Percentiles rank a stretch among this genome's conserved stretches.
Conservation (phyloP, 768 basidiomycete genomes). For the Trametes coccinea region DNA sequence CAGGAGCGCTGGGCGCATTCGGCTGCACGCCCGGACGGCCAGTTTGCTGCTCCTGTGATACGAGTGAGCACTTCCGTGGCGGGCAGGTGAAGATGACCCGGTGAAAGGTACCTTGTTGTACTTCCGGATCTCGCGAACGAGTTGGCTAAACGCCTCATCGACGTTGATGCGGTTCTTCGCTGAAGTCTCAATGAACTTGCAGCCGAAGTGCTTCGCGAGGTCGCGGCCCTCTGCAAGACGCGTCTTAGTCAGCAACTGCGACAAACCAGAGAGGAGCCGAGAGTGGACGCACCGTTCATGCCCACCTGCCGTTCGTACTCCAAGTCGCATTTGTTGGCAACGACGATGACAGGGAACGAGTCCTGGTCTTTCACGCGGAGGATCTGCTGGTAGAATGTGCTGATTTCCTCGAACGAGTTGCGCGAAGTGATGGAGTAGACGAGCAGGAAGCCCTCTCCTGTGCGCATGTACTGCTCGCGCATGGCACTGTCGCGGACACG, state of each 20-base stretch:
- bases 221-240: constrained; percentile 86
- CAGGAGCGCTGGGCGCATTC: constrained; percentile 44
- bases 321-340: constrained; percentile 97
- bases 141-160: constrained; percentile 90
- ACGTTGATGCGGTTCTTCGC: constrained; percentile 97
- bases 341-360: constrained; percentile 91
- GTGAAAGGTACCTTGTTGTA: constrained; percentile 76
- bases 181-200: constrained; percentile 95
- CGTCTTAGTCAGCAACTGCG: constrained; percentile 1
- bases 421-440: constrained; percentile 99
- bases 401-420: constrained; percentile 96
- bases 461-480: constrained; percentile 99
- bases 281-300: constrained; percentile 71
- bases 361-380: constrained; percentile 96
- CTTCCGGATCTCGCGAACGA: constrained; percentile 91
- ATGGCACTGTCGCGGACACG: constrained; percentile 67
- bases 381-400: constrained; percentile 94
- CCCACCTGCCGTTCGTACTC: constrained; percentile 97
- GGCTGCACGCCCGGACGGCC: constrained; percentile 62
- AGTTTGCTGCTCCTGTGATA: constrained; percentile 68
- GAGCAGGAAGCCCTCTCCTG: constrained; percentile 96
- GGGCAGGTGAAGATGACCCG: background rate
- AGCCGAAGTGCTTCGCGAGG: constrained; percentile 91
- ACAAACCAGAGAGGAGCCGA: background rate
- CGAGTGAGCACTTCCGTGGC: background rate